Evolutionary conservation across 139 green algal species (phyloP).

Genomic region (Chlorella ohadii): DNA sequence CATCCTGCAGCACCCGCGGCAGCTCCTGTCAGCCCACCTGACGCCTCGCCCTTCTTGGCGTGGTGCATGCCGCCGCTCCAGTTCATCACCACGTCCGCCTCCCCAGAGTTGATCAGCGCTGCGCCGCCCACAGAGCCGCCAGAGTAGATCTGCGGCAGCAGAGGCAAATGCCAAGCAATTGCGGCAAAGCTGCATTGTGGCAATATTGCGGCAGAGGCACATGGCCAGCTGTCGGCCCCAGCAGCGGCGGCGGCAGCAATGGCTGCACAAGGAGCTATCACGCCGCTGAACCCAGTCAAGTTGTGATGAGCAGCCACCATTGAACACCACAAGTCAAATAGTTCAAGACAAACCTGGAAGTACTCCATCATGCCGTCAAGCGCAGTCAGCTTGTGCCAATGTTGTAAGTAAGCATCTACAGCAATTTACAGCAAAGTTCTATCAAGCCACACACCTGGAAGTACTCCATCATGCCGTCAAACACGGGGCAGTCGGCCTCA

Average conservation of each 20-base stretch:
- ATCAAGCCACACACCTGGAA: slow-evolving; percentile 72
- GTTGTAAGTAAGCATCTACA: neutral
- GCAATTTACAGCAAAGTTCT: neutral
- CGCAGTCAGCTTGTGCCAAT: slow-evolving; percentile 74
- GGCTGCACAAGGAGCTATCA: no score
- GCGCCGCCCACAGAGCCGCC: slow-evolving; percentile 90
- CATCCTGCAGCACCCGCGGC: neutral
- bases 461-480: slow-evolving; percentile 98
- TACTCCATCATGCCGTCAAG: slow-evolving; percentile 99
- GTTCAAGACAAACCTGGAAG: slow-evolving; percentile 70
- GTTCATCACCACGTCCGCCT: slow-evolving; percentile 94
- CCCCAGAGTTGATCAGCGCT: slow-evolving; percentile 85
- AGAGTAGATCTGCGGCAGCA: slow-evolving; percentile 72
- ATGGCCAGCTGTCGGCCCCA: no score
- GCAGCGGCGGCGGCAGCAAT: no score
- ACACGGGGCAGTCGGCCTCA: slow-evolving; percentile 96
- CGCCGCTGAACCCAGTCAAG: no score
- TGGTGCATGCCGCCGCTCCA: slow-evolving; percentile 98
- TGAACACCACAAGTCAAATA: no score
- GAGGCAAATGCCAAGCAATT: no score
- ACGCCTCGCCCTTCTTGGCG: slow-evolving; percentile 89
- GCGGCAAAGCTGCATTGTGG: no score
- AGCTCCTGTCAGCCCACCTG: slow-evolving; percentile 5
- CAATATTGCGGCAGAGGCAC: no score
- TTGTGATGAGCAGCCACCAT: no score